Evolutionary conservation across 1,139 yeast genomes (phyloP), one percentile per base, ranked within the genome.

Genomic region (Suhomyces bokatorum): DNA sequence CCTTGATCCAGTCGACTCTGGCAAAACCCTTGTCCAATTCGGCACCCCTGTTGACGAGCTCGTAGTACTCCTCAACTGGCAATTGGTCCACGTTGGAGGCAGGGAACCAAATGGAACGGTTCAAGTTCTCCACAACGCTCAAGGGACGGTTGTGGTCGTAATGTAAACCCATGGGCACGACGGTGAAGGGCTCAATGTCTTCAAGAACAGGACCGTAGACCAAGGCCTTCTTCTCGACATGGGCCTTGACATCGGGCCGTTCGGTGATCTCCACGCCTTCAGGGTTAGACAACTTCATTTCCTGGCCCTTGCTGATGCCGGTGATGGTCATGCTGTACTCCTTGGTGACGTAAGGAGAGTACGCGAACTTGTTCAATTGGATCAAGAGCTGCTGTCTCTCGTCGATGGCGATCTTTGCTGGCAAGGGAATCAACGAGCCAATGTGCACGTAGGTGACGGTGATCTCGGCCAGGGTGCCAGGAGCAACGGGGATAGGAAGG

Each of bases 21-120:
- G 91, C 82, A 61, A 88, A 91, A 1, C 95, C 93, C 9, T 69
- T 57, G 40, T 73, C 67, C 54, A 91, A 73, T 47, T 71, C 71
- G 9, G 96, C 95, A 27, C 87, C 98, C 29, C 70, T 70, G 60
- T 93, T 88, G 37, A 85, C 78, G 40, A 91, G 58, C 68, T 90
- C 93, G 62, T 89, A 91, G 57, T 85, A 83, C 62, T 95, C 99
- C 61, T 89, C 96, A 42, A 90, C 75, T 32, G 71, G 68, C 36
- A 74, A 64, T 44, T 67, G 67, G 38, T 64, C 69, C 10, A 69
- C 67, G 43, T 63, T 67, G 31, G 73, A 64, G 6, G 73, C 73
- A 20, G 79, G 78, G 37, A 74, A 54, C 97, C 98, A 91, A 39
- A 88, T 66, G 39, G 87, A 87, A 62, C 98, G 80, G 52, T 80